phyloP scores from a whole-genome alignment of 1,284 basidiomycete species.

The Rhodotorula sp. region DNA sequence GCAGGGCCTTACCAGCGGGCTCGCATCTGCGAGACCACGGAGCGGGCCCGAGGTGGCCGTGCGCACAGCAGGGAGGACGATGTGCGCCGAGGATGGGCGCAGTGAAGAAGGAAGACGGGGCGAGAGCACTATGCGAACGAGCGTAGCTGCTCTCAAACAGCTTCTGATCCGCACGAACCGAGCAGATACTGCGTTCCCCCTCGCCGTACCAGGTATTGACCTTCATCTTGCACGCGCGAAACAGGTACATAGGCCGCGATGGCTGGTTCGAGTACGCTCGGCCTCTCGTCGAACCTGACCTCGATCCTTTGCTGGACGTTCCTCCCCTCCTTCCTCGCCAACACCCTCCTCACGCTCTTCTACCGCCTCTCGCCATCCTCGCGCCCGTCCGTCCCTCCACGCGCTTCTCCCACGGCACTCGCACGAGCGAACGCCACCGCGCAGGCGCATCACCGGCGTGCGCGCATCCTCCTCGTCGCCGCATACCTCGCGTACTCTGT shows the following conservation, averaged over 20 bases:
- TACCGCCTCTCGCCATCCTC: constrained; percentile 29
- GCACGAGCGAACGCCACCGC: constrained; percentile 11
- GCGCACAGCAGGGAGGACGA: not conserved
- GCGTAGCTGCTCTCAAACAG: constrained; percentile 32
- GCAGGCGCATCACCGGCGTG: constrained; percentile 17
- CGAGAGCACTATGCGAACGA: constrained; percentile 18
- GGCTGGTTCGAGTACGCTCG: not conserved
- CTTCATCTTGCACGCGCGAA: not conserved
- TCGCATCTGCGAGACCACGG: constrained; percentile 5
- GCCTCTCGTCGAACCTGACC: constrained; percentile 24
- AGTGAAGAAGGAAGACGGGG: not conserved
- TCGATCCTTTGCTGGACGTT: constrained; percentile 35
- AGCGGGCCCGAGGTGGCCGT: constrained; percentile 14
- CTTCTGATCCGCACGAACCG: constrained; percentile 30
- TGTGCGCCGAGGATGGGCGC: not conserved
- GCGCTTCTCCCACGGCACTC: constrained; percentile 17
- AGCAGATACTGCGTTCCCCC: not conserved
- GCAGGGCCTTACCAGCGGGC: constrained; percentile 23
- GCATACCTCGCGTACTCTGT: constrained; percentile 36
- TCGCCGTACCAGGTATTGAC: not conserved
- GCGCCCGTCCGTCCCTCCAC: constrained; percentile 20
- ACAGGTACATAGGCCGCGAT: not conserved
- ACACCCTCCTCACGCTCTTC: constrained; percentile 27
- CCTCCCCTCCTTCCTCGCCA: constrained; percentile 30
- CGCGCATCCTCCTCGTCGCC: constrained; percentile 30